phyloP scores from a whole-genome alignment of 2,329 filamentous ascomycete genomes.

The Scedosporium aurantiacum region DNA sequence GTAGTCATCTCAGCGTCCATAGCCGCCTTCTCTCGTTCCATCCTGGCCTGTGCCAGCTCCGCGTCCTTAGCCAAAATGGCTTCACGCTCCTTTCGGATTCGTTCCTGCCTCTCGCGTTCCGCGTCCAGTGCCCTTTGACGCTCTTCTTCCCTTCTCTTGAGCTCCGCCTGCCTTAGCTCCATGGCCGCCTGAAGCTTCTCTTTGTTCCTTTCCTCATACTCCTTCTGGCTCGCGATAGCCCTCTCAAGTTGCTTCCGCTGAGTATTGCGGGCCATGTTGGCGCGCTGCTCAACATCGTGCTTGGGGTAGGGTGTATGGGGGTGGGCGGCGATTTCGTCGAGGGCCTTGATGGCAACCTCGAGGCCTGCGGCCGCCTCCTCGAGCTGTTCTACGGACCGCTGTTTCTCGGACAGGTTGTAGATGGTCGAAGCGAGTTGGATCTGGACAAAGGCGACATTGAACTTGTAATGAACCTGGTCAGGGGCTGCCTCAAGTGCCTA shows the following conservation, averaged over 20 bases:
- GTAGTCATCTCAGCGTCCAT: slow-evolving; percentile 71
- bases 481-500: slow-evolving; percentile 67
- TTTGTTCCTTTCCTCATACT: slow-evolving; percentile 90
- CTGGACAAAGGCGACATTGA: slow-evolving; percentile 96
- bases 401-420: slow-evolving; percentile 60
- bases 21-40: slow-evolving; percentile 55
- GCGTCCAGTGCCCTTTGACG: slow-evolving; percentile 55
- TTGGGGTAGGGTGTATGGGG: slow-evolving; percentile 76
- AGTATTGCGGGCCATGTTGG: slow-evolving; percentile 94
- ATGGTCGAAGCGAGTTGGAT: slow-evolving; percentile 83
- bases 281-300: slow-evolving; percentile 83
- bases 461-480: slow-evolving; percentile 82
- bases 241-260: slow-evolving; percentile 85
- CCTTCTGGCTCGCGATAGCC: slow-evolving; percentile 70
- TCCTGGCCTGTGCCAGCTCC: slow-evolving; percentile 57
- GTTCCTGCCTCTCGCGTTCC: slow-evolving; percentile 63
- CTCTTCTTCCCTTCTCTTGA: slow-evolving; percentile 67
- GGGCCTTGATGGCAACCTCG: slow-evolving; percentile 69
- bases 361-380: slow-evolving; percentile 70
- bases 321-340: slow-evolving; percentile 52
- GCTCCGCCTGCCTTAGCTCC: slow-evolving; percentile 68
- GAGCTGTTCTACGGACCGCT: slow-evolving; percentile 70
- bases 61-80: slow-evolving; percentile 69
- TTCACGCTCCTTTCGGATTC: slow-evolving; percentile 77
- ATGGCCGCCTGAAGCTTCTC: slow-evolving; percentile 75